Base-by-base conservation (phyloP, 192 early-diverging fungal genomes). In the Entomortierella beljakovae region DNA sequence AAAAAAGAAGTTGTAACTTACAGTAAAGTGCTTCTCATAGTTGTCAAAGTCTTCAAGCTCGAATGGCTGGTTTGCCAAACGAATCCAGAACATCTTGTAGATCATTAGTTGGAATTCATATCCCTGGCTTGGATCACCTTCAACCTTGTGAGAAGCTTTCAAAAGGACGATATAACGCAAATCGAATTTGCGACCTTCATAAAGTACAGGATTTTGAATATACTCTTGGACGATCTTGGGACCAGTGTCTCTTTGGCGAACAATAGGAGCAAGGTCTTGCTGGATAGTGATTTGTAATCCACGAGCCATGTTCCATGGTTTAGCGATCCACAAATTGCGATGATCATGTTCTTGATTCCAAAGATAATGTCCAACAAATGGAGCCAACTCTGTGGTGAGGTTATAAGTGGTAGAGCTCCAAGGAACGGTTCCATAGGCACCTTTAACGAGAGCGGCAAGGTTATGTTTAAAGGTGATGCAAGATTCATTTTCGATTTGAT, bases 41-140 rank as follows among this genome's bases (percentile, higher is more conserved):
- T 86, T 83, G 46, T 82, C 72, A 57, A 80, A 62, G 46, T 82
- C 81, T 20, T 81, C 68, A 52, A 73, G 66, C 9, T 57, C 51
- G 33, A 75, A 70, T 20, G 68, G 50, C 33, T 86, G 81, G 59
- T 86, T 84, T 1, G 85, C 82, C 43, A 86, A 58, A 20, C 85
- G 85, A 35, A 84, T 79, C 83, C 83, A 84, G 64, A 86, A 86
- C 81, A 81, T 82, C 57, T 82, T 83, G 62, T 86, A 82, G 3
- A 84, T 72, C 72, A 82, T 73, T 38, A 74, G 38, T 46, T 83
- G 82, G 37, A 69, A 64, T 32, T 71, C 70, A n/a, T 80, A 81
- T 9, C 68, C 75, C 20, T 79, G 61, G 38, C 61, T 65, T 15
- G 75, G 75, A 15, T 79, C 75, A 3, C 64, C 58, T 31, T 69